Conservation (phyloP, 352 stramenopile genomes). For the Globisporangium recalcitrans region DNA sequence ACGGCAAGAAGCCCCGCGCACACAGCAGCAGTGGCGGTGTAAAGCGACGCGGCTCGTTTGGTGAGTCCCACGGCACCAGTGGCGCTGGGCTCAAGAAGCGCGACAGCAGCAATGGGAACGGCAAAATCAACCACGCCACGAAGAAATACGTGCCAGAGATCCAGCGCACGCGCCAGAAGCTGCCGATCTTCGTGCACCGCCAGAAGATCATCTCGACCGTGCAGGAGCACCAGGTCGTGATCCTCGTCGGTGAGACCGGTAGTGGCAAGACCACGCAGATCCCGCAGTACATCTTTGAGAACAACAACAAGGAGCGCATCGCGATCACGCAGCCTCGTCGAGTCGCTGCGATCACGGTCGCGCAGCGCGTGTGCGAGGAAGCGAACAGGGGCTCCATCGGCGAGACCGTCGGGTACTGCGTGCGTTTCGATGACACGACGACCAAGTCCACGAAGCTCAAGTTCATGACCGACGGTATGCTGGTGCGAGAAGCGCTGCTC, state of each 20-base stretch:
- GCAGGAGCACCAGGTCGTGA: conserved; percentile 65
- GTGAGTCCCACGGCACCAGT: neutral
- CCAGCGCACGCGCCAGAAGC: conserved; percentile 49
- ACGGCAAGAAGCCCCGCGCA: conserved; percentile 2
- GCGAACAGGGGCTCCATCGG: conserved; percentile 42
- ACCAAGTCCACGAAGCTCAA: conserved; percentile 88
- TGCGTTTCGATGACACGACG: conserved; percentile 93
- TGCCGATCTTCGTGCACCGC: conserved; percentile 76
- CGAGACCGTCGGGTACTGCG: conserved; percentile 86
- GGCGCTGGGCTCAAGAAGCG: conserved; percentile 22
- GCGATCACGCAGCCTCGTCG: conserved; percentile 81
- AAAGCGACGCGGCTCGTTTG: conserved; percentile 11
- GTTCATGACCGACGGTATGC: conserved; percentile 90
- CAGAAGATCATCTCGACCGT: conserved; percentile 62
- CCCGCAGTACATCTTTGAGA: conserved; percentile 83
- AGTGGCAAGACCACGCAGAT: conserved; percentile 91
- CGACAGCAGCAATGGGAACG: neutral
- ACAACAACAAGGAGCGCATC: conserved; percentile 39
- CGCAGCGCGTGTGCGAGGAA: conserved; percentile 75
- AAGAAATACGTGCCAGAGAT: conserved; percentile 29
- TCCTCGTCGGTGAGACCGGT: conserved; percentile 87
- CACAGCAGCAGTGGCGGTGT: neutral
- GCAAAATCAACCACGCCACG: neutral
- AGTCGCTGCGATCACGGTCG: conserved; percentile 80
- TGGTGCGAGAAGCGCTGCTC: conserved; percentile 88